Base-by-base conservation (phyloP, 306 rosid species). In the Casuarina cunninghamiana region DNA sequence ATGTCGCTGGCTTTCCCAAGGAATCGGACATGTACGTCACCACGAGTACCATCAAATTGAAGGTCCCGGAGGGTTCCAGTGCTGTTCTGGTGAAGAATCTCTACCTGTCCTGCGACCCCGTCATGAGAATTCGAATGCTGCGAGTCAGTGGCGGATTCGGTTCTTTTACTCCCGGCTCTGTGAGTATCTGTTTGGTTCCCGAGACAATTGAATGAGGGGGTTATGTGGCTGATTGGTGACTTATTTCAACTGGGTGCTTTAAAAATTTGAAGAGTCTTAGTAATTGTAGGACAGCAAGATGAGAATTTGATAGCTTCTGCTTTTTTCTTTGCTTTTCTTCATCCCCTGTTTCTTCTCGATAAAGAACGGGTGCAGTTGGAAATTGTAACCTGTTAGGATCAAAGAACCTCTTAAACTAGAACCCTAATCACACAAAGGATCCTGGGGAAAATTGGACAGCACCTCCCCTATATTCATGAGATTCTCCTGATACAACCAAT, bases 101-200 rank as follows among this genome's bases (percentile, higher is more conserved):
- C 5, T 84, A 84, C 84, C 75, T 89, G 41, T 87, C 93, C 12
- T 86, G 93, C 46, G 97, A 90, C 76, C 97, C 94, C 21, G 80
- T 54, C 84, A 80, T 88, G 91, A 78, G 86, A 26, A 35, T 77
- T 19, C 32, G 63, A 72, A 86, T 85, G 88, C 6, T 0, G 5
- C 76, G 68, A 50, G 35, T 13, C 38, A 3, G 6, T 42, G 12
- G 5, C 9, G 8, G 8, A 0, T 21, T 78, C 50, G 53, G 3
- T 46, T 83, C 86, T 68, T 86, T 72, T 26, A 32, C 76, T 35
- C 87, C 92, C 49, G 79, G 85, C 65, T 80, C 81, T 77, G 92
- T 89, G 73, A 49, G 87, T 15, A 39, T n/a, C 53, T 8, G 32
- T 53, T 54, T n/a, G 60, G 60, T 54, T 17, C 21, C 60, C 9